Evolutionary conservation across 2,329 filamentous ascomycete species (phyloP).

Genomic region (Stylonectria norvegica): DNA sequence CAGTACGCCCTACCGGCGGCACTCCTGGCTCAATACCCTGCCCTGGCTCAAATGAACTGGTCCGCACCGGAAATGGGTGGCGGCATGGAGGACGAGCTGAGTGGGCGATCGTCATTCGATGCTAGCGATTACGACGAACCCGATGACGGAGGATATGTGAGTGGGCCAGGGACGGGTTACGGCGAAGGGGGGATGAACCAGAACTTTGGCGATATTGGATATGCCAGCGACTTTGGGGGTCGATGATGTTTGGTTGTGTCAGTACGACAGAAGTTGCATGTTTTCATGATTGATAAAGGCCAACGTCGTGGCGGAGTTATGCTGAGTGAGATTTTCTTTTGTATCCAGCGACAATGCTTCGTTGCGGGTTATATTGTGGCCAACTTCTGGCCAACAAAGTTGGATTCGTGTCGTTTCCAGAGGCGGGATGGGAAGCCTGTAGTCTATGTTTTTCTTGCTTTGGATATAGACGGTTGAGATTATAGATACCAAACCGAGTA

Average conservation of each 20-base stretch:
- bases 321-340: background rate
- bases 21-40: constrained; percentile 86
- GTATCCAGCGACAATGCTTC: background rate
- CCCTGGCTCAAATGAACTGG: constrained; percentile 89
- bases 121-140: constrained; percentile 73
- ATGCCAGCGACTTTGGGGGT: constrained; percentile 28
- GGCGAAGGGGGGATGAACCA: constrained; percentile 55
- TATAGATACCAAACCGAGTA: constrained; percentile 30
- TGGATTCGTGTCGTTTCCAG: background rate
- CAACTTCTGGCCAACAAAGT: no score
- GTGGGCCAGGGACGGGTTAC: constrained; percentile 58
- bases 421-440: background rate
- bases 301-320: background rate
- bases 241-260: constrained; percentile 10
- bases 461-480: constrained; percentile 27
- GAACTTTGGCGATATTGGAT: constrained; percentile 42
- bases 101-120: constrained; percentile 77
- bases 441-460: constrained; percentile 11
- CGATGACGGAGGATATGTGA: constrained; percentile 67
- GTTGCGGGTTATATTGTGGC: no score
- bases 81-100: constrained; percentile 72
- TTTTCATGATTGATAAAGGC: background rate
- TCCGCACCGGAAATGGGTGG: constrained; percentile 60
- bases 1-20: constrained; percentile 78
- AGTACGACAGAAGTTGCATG: background rate